Evolutionary conservation across 1,139 yeast genomes (phyloP).

Genomic region (Fermentozyma sake): DNA sequence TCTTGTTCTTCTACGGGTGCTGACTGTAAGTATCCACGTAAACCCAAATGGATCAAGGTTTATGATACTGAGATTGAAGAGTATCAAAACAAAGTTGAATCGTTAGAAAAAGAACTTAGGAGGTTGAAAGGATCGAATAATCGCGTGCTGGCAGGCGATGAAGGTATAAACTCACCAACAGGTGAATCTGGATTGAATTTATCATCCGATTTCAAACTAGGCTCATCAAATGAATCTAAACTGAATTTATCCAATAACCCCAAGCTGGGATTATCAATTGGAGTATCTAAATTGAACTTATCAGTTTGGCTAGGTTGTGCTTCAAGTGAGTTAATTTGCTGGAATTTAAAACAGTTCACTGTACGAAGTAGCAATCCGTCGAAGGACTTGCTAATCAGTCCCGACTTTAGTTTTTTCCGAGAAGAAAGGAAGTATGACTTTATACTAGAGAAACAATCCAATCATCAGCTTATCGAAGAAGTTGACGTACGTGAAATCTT

Average conservation of each 20-base stretch:
- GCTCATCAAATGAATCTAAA: background rate
- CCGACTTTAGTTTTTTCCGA: conserved; percentile 21
- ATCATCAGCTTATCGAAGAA: conserved; percentile 1
- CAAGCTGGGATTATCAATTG: no score
- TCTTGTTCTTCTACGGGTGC: conserved; percentile 13
- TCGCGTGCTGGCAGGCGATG: background rate
- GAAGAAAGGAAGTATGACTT: conserved; percentile 22
- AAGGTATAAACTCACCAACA: no score
- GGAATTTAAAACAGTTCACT: conserved; percentile 21
- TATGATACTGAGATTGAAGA: conserved; percentile 22
- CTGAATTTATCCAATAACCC: no score
- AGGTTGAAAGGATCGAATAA: background rate
- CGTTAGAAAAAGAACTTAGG: conserved; percentile 11
- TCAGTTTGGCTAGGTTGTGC: conserved; percentile 23
- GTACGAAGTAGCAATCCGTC: conserved; percentile 7
- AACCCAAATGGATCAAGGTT: conserved; percentile 17
- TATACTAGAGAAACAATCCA: conserved; percentile 8
- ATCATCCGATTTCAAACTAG: no score
- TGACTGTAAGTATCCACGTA: conserved; percentile 21
- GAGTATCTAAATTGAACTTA: conserved; percentile 7
- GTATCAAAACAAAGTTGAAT: conserved; percentile 12
- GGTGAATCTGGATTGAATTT: background rate
- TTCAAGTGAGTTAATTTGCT: conserved; percentile 23
- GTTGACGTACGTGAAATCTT: conserved; percentile 3
- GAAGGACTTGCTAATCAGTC: conserved; percentile 14